These are phyloP conservation scores for Apiospora marii DNA, from an alignment of 2,329 filamentous ascomycete species.

Conservation along the genomic window DNA sequence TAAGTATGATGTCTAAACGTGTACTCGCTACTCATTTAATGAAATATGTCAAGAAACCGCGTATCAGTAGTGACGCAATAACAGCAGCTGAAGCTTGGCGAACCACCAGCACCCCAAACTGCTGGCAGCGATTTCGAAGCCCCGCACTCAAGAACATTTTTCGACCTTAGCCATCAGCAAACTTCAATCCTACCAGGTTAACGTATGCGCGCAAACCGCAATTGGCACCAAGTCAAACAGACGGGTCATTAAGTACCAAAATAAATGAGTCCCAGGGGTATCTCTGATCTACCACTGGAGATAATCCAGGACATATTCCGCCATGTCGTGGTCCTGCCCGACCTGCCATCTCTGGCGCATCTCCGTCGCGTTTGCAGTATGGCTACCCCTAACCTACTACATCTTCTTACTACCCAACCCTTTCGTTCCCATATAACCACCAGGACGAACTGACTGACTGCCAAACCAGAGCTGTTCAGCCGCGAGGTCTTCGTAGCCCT, in stretches of 20 bases:
- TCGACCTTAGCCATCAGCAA: not conserved
- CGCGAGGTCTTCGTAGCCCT: not conserved
- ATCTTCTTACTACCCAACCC: not conserved
- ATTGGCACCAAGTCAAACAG: not conserved
- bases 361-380: constrained; percentile 1
- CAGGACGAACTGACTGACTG: not conserved
- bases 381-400: not conserved
- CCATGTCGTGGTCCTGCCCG: not conserved
- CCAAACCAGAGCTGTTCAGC: not conserved
- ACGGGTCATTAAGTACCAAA: not conserved
- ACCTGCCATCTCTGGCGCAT: not conserved
- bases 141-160: not conserved
- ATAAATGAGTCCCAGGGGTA: not conserved
- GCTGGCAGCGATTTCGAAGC: not conserved
- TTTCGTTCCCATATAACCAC: too few relatives aligned
- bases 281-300: not conserved
- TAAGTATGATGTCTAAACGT: too few relatives aligned
- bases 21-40: too few relatives aligned
- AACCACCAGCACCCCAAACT: too few relatives aligned
- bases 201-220: too few relatives aligned
- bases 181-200: not conserved
- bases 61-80: too few relatives aligned
- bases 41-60: too few relatives aligned
- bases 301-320: not conserved
- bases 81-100: too few relatives aligned